Conservation (phyloP, 768 basidiomycete species). For the Suillus subalutaceus region DNA sequence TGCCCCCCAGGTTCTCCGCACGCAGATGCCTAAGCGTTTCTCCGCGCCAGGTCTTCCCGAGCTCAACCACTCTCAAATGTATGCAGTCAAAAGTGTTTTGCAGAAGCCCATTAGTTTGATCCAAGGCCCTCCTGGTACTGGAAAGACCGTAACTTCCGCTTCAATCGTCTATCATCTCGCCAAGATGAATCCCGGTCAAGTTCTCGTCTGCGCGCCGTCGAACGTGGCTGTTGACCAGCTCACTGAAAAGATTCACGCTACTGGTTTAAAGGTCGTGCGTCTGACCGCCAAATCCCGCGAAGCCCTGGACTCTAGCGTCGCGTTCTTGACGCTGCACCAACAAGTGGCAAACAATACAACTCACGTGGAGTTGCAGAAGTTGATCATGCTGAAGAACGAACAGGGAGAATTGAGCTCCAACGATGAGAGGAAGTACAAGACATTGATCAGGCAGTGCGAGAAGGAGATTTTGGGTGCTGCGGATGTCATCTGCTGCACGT, state of each 20-base stretch:
- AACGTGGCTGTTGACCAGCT: conserved; percentile 99
- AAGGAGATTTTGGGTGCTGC: conserved; percentile 95
- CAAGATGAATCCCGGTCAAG: conserved; percentile 99
- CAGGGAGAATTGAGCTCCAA: conserved; percentile 96
- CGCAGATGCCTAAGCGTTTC: conserved; percentile 96
- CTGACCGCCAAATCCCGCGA: conserved; percentile 98
- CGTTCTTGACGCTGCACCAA: conserved; percentile 93
- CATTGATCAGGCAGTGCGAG: conserved; percentile 91
- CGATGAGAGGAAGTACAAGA: conserved; percentile 98
- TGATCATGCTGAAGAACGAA: conserved; percentile 96
- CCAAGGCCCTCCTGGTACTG: conserved; percentile 98
- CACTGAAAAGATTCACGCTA: conserved; percentile 98
- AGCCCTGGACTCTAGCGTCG: conserved; percentile 93
- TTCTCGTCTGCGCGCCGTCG: conserved; percentile 97
- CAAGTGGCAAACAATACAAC: conserved; percentile 97
- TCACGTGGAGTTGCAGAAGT: conserved; percentile 95
- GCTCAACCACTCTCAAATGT: conserved; percentile 99
- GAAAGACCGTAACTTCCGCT: conserved; percentile 98
- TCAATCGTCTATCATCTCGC: conserved; percentile 98
- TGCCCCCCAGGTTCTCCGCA: conserved; percentile 88
- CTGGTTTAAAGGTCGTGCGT: conserved; percentile 97
- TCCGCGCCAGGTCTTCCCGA: conserved; percentile 97
- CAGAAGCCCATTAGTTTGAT: conserved; percentile 98
- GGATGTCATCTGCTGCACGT: conserved; percentile 98
- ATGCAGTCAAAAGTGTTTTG: conserved; percentile 97